Evolutionary conservation across 768 basidiomycete genomes (phyloP), one percentile per base, ranked within the genome.

Genomic region (Termitomyces sp.): DNA sequence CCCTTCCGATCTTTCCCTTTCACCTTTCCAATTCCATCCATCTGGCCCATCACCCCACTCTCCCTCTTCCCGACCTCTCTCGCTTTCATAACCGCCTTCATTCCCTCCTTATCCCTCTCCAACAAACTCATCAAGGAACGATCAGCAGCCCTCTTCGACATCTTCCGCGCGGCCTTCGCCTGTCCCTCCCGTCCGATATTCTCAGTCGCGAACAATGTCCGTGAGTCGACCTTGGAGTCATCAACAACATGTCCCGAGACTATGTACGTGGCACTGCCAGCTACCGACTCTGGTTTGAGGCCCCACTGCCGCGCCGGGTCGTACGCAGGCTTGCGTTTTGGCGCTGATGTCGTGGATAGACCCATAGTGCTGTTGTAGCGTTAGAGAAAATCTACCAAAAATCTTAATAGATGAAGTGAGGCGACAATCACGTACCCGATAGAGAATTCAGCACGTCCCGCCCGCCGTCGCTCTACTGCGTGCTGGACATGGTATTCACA

Each of bases 401-500:
- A 12, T 43, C 41, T 11, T 23, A 1, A 37, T 21, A 16, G 3
- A 48, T 34, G 27, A 52, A 31, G 4, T 47, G 10, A n/a, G 40
- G 42, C 34, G 29, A 12, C 23, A 14, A 45, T 56, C 17, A 75
- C 85, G 19, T 58, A 95, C 94, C 91, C 90, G 7, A 76, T 74
- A 17, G 90, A 81, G 64, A 98, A 97, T 71, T 99, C 97, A 1
- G 96, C 81, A 46, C 96, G 81, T 0, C 82, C 82, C 0, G 89
- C 87, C 9, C 94, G 79, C 16, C 81, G 77, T 21, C 84, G 75
- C 69, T 92, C 80, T 4, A 98, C 84, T 0, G 95, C 91, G 23
- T 80, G 79, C 59, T 92, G 87, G 40, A 98, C 70, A 72, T 99
- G 97, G 71, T 83, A 99, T 42, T 98, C 95, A 70, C 97, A 99